Evolutionary conservation across 1,139 yeast species (phyloP).

Genomic region (Suhomyces yuchorum): DNA sequence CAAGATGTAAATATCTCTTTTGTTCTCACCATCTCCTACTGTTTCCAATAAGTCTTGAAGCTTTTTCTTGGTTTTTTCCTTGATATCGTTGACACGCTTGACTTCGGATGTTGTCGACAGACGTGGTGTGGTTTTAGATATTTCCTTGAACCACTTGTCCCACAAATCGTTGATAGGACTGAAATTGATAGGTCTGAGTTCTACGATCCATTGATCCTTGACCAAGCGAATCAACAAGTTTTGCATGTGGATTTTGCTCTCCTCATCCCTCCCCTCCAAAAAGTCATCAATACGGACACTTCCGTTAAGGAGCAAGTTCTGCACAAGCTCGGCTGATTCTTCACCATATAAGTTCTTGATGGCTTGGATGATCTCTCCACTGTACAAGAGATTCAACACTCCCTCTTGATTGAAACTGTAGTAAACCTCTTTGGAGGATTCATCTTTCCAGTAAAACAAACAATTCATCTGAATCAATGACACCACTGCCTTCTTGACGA

Average conservation of each 20-base stretch:
- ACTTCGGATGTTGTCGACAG: conserved; percentile 57
- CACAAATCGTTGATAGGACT: conserved; percentile 60
- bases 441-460: conserved; percentile 54
- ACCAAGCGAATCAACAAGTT: conserved; percentile 48
- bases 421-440: conserved; percentile 39
- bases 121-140: conserved; percentile 53
- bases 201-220: conserved; percentile 60
- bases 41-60: conserved; percentile 38
- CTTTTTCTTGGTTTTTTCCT: conserved; percentile 55
- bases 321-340: conserved; percentile 67
- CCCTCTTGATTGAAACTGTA: conserved; percentile 71
- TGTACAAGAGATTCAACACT: conserved; percentile 61
- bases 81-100: conserved; percentile 66
- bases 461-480: conserved; percentile 69
- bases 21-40: conserved; percentile 21
- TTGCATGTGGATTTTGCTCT: conserved; percentile 29
- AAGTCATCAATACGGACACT: conserved; percentile 66
- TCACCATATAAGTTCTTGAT: conserved; percentile 47
- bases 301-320: conserved; percentile 66
- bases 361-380: conserved; percentile 72
- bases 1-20: conserved; percentile 30
- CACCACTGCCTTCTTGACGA: conserved; percentile 60
- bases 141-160: conserved; percentile 54
- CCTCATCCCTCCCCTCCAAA: conserved; percentile 38
- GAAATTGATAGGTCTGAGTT: conserved; percentile 31